Evolutionary conservation across 2,329 filamentous ascomycete species (phyloP), one percentile per base, ranked within the genome.

Genomic region (Elsinoe necatrix): DNA sequence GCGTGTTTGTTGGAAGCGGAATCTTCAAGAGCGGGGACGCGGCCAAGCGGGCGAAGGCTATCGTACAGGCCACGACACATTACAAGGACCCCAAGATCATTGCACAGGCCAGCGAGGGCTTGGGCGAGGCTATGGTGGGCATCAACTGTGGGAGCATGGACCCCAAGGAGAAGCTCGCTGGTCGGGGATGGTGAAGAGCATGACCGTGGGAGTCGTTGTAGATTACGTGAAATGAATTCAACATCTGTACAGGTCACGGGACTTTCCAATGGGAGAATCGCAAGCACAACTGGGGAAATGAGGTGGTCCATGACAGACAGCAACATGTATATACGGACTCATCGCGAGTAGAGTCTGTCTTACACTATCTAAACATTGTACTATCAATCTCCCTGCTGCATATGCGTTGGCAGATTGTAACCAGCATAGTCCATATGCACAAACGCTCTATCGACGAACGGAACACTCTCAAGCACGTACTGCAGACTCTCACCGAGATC

Each of bases 91-190:
- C 90, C 37, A 85, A 87, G 77, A 81, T 95, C 21, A 75, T 98
- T 56, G 91, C 91, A 4, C 86, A 95, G 74, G 87, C 91, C 58
- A 92, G 87, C 74, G 83, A 85, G 68, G 89, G 91, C 57, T 75
- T 97, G 25, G 93, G 93, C n/a, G 91, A 95, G 80, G 90, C 93
- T 35, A 98, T 97, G 89, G 91, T 96, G 9, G 93, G 93, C 23
- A 89, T 97, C 68, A 96, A 92, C 74, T 87, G 88, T 62, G 81
- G 82, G 60, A 81, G 79, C 64, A 86, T 97, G 85, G 78, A 79
- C 60, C 81, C 88, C 55, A 79, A 80, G 58, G 86, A 95, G 73
- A 95, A 88, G 80, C 76, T 96, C 73, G 87, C 91, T 27, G 84
- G 83, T 59, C 78, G 92, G 59, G 92, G 92, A 8, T 95, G 89